phyloP scores from a whole-genome alignment of 768 basidiomycete genomes.

The Lyophyllum semitale region DNA sequence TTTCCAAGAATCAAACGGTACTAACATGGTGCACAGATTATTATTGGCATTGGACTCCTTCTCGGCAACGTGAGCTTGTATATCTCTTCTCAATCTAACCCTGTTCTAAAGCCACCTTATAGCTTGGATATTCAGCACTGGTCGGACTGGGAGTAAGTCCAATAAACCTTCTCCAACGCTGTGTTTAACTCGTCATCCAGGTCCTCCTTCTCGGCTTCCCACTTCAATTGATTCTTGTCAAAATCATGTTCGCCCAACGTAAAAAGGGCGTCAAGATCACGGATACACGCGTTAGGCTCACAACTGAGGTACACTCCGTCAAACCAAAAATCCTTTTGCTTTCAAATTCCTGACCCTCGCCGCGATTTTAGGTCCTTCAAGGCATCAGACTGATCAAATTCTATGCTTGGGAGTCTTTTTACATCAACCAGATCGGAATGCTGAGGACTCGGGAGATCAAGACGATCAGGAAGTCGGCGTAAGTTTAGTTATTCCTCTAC shows the following conservation, averaged over 20 bases:
- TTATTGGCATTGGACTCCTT: conserved; percentile 62
- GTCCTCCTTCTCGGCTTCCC: conserved; percentile 61
- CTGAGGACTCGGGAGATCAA: conserved; percentile 41
- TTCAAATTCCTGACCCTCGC: no score
- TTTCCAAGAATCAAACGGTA: background rate
- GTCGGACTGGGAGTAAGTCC: conserved; percentile 57
- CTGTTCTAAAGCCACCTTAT: background rate
- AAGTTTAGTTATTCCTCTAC: conserved; percentile 19
- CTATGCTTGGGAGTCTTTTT: conserved; percentile 62
- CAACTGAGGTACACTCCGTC: conserved; percentile 65
- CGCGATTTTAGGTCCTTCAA: conserved; percentile 67
- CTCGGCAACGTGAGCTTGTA: conserved; percentile 49
- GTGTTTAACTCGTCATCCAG: conserved; percentile 26
- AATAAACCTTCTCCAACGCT: no score
- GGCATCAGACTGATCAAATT: conserved; percentile 68
- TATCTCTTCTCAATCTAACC: background rate
- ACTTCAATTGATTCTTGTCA: conserved; percentile 53
- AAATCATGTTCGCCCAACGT: conserved; percentile 53
- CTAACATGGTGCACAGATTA: conserved; percentile 33
- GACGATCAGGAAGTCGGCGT: conserved; percentile 41
- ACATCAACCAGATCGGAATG: conserved; percentile 39
- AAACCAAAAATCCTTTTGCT: no score
- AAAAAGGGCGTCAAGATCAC: conserved; percentile 63
- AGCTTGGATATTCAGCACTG: conserved; percentile 73
- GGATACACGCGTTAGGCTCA: conserved; percentile 64